Percentiles rank a stretch among this genome's conserved stretches.
Evolutionary conservation across 2,329 filamentous ascomycete species (phyloP).

Genomic region (Malbranchea zuffiana): DNA sequence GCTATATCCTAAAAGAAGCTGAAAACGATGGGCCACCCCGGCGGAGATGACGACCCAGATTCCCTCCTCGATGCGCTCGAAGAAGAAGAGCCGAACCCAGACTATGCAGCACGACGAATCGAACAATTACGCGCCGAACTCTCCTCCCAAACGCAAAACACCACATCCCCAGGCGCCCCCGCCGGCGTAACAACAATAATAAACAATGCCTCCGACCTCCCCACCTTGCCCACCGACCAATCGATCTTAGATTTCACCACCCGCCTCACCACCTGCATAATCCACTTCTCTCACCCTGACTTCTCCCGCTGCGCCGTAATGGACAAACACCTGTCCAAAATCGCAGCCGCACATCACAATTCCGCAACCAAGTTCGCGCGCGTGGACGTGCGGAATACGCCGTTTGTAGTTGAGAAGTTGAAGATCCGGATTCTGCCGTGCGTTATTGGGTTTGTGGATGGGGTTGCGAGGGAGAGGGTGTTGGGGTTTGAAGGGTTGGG

Average conservation of each 20-base stretch:
- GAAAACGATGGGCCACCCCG: no score
- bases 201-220: conserved; percentile 24
- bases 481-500: conserved; percentile 40
- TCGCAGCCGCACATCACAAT: conserved; percentile 26
- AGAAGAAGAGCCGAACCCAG: conserved; percentile 39
- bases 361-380: conserved; percentile 36
- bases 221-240: conserved; percentile 42
- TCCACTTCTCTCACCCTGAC: conserved; percentile 55
- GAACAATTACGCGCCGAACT: conserved; percentile 51
- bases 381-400: conserved; percentile 36
- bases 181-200: conserved; percentile 15
- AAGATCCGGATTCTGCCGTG: conserved; percentile 38
- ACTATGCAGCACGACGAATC: conserved; percentile 47
- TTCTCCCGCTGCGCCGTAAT: conserved; percentile 52
- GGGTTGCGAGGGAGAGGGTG: conserved; percentile 34
- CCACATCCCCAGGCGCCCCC: conserved; percentile 22
- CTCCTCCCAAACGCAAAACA: conserved; percentile 33
- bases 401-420: conserved; percentile 39
- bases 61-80: conserved; percentile 49
- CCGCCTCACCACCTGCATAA: conserved; percentile 45
- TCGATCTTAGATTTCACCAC: conserved; percentile 51
- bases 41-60: conserved; percentile 42
- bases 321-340: conserved; percentile 46
- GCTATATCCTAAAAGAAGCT: no score
- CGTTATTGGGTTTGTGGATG: conserved; percentile 40